A percentile compares a stretch with the other conserved stretches of the same genome.
Conservation (phyloP, 1,284 basidiomycete species). For the Taiwanofungus camphoratus region DNA sequence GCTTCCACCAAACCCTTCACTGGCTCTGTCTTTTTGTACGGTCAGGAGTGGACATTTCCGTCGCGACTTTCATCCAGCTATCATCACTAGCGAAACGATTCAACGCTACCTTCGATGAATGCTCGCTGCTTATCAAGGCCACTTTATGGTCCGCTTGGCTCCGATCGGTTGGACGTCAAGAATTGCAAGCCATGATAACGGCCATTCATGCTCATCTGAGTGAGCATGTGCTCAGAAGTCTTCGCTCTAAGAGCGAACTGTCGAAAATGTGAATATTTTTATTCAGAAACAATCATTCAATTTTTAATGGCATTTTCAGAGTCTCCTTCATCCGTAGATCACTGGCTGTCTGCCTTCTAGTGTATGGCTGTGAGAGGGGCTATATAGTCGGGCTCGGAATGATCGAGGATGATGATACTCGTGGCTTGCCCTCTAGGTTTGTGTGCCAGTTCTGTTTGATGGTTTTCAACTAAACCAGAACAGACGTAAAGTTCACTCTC, state of each 20-base stretch:
- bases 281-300: not conserved
- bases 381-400: slow-evolving; percentile 38
- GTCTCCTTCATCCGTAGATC: slow-evolving; percentile 49
- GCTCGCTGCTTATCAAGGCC: slow-evolving; percentile 42
- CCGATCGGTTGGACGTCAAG: slow-evolving; percentile 49
- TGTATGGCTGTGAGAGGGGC: slow-evolving; percentile 58
- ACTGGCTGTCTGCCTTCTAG: slow-evolving; percentile 49
- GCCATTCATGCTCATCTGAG: slow-evolving; percentile 41
- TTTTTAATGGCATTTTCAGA: slow-evolving; percentile 17
- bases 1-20: slow-evolving; percentile 45
- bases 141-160: slow-evolving; percentile 48
- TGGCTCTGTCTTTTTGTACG: slow-evolving; percentile 64
- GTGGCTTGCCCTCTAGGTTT: slow-evolving; percentile 50
- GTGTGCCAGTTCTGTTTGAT: slow-evolving; percentile 6
- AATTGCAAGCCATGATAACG: slow-evolving; percentile 46
- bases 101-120: slow-evolving; percentile 38
- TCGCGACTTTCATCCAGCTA: slow-evolving; percentile 42
- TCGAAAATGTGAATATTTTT: slow-evolving; percentile 17
- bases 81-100: slow-evolving; percentile 35
- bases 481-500: slow-evolving; percentile 45
- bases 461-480: slow-evolving; percentile 1
- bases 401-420: slow-evolving; percentile 41
- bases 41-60: slow-evolving; percentile 65
- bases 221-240: slow-evolving; percentile 30
- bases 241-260: slow-evolving; percentile 22